Evolutionary conservation across 139 green algal species (phyloP).

Genomic region (Tetraselmis striata): DNA sequence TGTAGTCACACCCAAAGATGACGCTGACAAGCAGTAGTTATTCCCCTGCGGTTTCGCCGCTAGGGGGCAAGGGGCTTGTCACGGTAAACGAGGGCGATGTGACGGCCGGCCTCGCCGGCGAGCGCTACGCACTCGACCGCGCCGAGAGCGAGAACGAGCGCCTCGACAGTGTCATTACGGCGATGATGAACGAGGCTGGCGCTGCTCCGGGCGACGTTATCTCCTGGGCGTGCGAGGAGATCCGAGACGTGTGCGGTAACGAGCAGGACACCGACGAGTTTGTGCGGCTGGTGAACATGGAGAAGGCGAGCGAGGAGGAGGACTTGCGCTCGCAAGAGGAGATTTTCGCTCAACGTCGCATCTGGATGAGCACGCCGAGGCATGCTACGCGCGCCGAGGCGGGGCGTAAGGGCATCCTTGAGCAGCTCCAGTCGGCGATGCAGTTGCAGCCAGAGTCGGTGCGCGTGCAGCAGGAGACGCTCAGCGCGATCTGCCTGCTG

Average conservation of each 20-base stretch:
- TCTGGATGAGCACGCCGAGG: background rate
- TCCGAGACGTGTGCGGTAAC: background rate
- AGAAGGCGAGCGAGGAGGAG: background rate
- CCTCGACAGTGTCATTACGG: background rate
- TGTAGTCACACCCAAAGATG: too few species aligned
- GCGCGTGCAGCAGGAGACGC: background rate
- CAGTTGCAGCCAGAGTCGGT: background rate
- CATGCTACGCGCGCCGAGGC: background rate
- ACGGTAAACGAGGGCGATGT: too few species aligned
- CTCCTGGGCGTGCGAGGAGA: background rate
- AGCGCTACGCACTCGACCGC: background rate
- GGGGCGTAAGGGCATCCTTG: background rate
- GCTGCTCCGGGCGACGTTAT: background rate
- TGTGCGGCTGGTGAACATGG: background rate
- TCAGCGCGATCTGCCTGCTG: background rate
- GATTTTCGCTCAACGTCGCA: background rate
- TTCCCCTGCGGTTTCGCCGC: too few species aligned
- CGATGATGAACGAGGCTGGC: background rate
- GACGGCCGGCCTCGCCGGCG: too few species aligned
- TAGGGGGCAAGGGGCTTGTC: too few species aligned
- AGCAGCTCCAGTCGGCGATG: background rate
- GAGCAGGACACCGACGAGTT: background rate
- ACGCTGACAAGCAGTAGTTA: too few species aligned
- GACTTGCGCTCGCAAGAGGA: background rate
- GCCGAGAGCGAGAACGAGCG: background rate